These are phyloP conservation scores for Dendrobium officinale DNA, from an alignment of 106 monocot species.

Conservation along the genomic window DNA sequence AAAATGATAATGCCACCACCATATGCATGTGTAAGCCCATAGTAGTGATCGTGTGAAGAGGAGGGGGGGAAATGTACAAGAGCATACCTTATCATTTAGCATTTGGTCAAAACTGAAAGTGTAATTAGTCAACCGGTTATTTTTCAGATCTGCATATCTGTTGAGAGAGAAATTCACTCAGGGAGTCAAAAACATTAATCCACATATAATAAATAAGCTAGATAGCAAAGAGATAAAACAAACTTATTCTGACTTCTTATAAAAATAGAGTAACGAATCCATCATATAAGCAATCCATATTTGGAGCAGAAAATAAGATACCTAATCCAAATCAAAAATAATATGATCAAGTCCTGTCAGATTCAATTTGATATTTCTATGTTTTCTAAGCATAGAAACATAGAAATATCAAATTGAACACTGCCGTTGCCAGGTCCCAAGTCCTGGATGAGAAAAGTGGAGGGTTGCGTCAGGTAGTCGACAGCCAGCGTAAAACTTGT, in stretches of 20 bases:
- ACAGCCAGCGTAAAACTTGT: too few species aligned
- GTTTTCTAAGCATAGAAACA: not conserved
- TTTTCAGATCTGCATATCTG: conserved; percentile 98
- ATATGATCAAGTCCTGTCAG: not conserved
- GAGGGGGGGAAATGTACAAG: not conserved
- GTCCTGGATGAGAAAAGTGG: too few species aligned
- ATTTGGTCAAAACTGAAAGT: conserved; percentile 95
- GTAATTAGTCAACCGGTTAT: conserved; percentile 83
- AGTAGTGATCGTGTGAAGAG: not conserved
- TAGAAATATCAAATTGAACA: too few species aligned
- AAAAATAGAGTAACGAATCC: not conserved
- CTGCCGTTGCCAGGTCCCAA: too few species aligned
- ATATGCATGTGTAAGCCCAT: not conserved
- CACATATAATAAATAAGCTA: not conserved
- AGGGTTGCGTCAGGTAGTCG: too few species aligned
- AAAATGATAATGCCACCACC: not conserved
- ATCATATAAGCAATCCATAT: not conserved
- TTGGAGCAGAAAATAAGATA: not conserved
- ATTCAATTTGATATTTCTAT: not conserved
- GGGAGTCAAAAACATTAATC: not conserved
- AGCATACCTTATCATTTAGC: conserved; percentile 81
- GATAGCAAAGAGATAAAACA: not conserved
- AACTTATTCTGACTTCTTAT: not conserved
- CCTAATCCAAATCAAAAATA: not conserved
- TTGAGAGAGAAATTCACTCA: not conserved